Percentiles rank a stretch among this genome's conserved stretches.
Conservation (phyloP, 2,329 filamentous ascomycete genomes). For the Triangularia setosa region DNA sequence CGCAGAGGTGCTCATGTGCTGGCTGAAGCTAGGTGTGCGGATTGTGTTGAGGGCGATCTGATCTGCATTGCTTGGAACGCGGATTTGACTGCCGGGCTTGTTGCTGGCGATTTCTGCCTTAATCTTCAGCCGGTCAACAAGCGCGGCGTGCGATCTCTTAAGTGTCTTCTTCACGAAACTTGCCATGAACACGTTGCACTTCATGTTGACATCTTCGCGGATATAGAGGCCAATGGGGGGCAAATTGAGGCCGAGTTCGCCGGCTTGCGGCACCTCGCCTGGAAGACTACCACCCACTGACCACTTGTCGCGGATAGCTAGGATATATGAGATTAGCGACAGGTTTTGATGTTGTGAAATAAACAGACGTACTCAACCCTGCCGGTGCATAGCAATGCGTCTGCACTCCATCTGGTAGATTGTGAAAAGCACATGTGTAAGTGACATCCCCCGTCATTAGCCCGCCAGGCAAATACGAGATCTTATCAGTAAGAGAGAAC, state of each 20-base stretch:
- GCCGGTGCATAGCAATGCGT: constrained; percentile 82
- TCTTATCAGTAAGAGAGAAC: constrained; percentile 76
- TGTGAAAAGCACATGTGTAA: constrained; percentile 78
- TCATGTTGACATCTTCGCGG: constrained; percentile 80
- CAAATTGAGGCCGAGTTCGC: constrained; percentile 62
- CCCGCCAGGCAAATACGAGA: constrained; percentile 66
- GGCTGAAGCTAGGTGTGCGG: constrained; percentile 3
- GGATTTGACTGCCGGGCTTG: neutral
- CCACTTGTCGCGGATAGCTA: constrained; percentile 67
- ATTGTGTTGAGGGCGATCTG: neutral
- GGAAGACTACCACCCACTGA: constrained; percentile 67
- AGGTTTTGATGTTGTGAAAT: neutral
- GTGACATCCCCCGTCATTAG: constrained; percentile 62
- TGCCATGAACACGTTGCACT: constrained; percentile 72
- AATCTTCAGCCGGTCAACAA: constrained; percentile 62
- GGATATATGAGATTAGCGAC: neutral
- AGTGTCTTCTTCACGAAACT: constrained; percentile 79
- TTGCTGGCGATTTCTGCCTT: constrained; percentile 39
- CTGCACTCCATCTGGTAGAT: constrained; percentile 68
- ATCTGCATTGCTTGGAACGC: neutral
- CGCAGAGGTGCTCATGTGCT: neutral
- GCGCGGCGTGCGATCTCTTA: constrained; percentile 66
- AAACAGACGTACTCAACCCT: constrained; percentile 48
- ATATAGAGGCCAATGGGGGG: constrained; percentile 71
- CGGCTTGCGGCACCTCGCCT: constrained; percentile 61